A percentile compares a stretch with the other conserved stretches of the same genome.
Conservation (phyloP, 768 basidiomycete species). For the Boletellus sp. region DNA sequence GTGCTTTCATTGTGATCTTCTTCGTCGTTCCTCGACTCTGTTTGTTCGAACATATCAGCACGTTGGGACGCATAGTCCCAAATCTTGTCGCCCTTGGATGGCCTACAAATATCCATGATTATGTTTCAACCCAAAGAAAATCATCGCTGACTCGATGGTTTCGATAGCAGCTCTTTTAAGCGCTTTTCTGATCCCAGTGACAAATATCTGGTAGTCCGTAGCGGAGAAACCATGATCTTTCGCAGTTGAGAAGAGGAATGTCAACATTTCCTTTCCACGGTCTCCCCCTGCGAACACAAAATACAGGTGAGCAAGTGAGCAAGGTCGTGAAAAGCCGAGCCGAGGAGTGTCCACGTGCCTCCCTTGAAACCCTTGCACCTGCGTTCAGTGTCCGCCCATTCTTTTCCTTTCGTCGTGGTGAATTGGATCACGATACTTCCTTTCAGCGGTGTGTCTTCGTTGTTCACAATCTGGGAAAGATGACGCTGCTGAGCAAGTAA, state of each 20-base stretch:
- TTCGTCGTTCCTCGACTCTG: constrained; percentile 1
- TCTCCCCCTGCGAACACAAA: constrained; percentile 11
- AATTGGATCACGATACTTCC: constrained; percentile 24
- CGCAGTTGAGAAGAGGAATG: constrained; percentile 23
- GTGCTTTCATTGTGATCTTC: background rate
- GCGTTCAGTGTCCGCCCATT: constrained; percentile 9
- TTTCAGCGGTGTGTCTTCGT: constrained; percentile 5
- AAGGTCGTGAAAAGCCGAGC: background rate
- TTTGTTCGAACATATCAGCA: constrained; percentile 19
- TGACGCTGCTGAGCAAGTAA: background rate
- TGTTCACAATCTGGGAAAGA: constrained; percentile 23
- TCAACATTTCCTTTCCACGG: constrained; percentile 6
- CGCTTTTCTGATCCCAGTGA: constrained; percentile 8
- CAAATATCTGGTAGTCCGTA: constrained; percentile 24
- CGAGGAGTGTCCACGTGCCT: constrained; percentile 19
- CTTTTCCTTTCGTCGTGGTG: background rate
- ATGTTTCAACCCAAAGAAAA: background rate
- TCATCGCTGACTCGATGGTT: constrained; percentile 13
- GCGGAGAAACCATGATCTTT: constrained; percentile 12
- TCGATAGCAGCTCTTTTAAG: background rate
- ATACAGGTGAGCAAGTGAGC: background rate
- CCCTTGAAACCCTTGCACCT: constrained; percentile 19
- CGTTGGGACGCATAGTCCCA: constrained; percentile 5
- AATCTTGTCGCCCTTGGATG: constrained; percentile 5
- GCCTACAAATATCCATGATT: constrained; percentile 13